These are phyloP conservation scores for Boletus huronensis DNA, from an alignment of 768 basidiomycete species.

Conservation along the genomic window DNA sequence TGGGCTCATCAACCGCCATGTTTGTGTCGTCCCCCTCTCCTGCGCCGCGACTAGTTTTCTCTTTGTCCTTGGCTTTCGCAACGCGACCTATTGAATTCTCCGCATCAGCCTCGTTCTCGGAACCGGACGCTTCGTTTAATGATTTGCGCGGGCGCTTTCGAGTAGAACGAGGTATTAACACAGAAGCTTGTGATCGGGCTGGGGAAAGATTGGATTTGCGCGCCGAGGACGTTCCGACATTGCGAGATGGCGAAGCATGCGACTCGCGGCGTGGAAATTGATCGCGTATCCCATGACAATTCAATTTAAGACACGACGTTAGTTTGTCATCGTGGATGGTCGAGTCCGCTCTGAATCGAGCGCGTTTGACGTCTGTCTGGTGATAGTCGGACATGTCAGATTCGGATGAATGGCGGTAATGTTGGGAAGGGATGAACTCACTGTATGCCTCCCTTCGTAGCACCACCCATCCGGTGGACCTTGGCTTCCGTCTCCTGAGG, in stretches of 20 bases:
- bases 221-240: constrained; percentile 7
- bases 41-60: not conserved
- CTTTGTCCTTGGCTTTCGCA: constrained; percentile 9
- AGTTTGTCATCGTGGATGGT: constrained; percentile 64
- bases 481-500: constrained; percentile 74
- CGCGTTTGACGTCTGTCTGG: constrained; percentile 71
- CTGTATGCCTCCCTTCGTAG: constrained; percentile 79
- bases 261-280: constrained; percentile 10
- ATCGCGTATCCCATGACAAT: constrained; percentile 47
- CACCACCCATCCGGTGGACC: constrained; percentile 87
- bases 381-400: not conserved
- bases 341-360: constrained; percentile 76
- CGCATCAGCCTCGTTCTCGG: constrained; percentile 17
- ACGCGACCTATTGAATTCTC: constrained; percentile 6
- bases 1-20: constrained; percentile 12
- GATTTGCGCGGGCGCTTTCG: constrained; percentile 28
- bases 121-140: constrained; percentile 16
- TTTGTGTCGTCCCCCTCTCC: not conserved
- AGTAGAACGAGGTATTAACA: constrained; percentile 4
- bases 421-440: constrained; percentile 13
- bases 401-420: not conserved
- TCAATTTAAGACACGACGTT: constrained; percentile 50
- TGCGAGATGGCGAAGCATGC: constrained; percentile 3
- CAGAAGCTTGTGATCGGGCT: constrained; percentile 17
- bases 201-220: constrained; percentile 27